A percentile compares a stretch with the other conserved stretches of the same genome.
These are phyloP conservation scores for Panaeolus papilionaceus DNA, from an alignment of 768 basidiomycete species.

Conservation along the genomic window DNA sequence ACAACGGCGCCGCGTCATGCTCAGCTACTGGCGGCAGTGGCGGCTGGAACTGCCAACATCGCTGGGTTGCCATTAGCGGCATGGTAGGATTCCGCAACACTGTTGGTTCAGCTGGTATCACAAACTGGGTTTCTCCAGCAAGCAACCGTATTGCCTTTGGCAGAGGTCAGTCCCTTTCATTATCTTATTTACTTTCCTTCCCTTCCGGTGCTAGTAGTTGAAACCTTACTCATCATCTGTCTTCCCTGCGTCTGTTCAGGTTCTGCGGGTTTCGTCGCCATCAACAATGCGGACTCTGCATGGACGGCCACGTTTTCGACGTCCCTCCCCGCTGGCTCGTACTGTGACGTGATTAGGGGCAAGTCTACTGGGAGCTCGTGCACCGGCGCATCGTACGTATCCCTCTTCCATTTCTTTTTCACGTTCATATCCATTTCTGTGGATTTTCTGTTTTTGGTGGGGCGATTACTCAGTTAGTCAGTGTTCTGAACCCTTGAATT, in stretches of 20 bases:
- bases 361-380: conserved; percentile 46
- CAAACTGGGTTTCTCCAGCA: conserved; percentile 63
- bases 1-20: conserved; percentile 61
- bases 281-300: conserved; percentile 64
- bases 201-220: conserved; percentile 10
- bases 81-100: conserved; percentile 70
- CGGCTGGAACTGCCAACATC: conserved; percentile 73
- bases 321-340: conserved; percentile 59
- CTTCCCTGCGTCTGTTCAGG: conserved; percentile 38
- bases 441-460: conserved; percentile 61
- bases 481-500: neutral
- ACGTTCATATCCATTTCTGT: neutral
- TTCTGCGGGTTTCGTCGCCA: conserved; percentile 64
- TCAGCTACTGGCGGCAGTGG: conserved; percentile 51
- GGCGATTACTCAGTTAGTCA: conserved; percentile 38
- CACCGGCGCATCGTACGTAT: conserved; percentile 54
- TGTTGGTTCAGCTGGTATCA: conserved; percentile 56
- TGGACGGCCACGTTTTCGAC: conserved; percentile 68
- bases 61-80: conserved; percentile 60
- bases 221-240: neutral
- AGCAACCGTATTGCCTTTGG: conserved; percentile 71
- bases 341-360: conserved; percentile 72
- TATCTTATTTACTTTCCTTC: conserved; percentile 13
- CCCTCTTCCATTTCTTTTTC: neutral
- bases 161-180: conserved; percentile 45